Conservation (phyloP, 2,329 filamentous ascomycete genomes). For the Penicillium aurantiogriseum region DNA sequence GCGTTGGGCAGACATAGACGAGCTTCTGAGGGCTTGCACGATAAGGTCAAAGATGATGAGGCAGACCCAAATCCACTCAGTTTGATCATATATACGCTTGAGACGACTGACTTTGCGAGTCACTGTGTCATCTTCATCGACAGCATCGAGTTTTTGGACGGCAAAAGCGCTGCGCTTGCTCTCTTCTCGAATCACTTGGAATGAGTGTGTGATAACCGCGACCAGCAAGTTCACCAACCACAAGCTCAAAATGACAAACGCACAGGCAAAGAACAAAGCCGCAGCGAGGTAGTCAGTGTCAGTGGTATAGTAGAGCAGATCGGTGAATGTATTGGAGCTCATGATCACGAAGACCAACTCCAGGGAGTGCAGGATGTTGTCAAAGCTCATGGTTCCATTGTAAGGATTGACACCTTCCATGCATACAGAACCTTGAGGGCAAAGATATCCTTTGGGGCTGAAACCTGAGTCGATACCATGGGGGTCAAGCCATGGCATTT, state of each 20-base stretch:
- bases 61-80: slow-evolving; percentile 72
- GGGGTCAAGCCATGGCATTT: slow-evolving; percentile 69
- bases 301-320: slow-evolving; percentile 90
- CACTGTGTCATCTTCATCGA: slow-evolving; percentile 40
- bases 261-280: slow-evolving; percentile 70
- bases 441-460: slow-evolving; percentile 77
- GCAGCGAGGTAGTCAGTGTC: slow-evolving; percentile 87
- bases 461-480: slow-evolving; percentile 49
- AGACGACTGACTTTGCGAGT: slow-evolving; percentile 47
- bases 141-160: slow-evolving; percentile 61
- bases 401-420: slow-evolving; percentile 76
- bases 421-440: slow-evolving; percentile 79
- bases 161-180: slow-evolving; percentile 93
- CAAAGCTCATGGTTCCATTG: slow-evolving; percentile 85
- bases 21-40: slow-evolving; percentile 72
- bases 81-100: slow-evolving; percentile 72
- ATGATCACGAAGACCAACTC: slow-evolving; percentile 97
- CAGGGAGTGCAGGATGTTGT: slow-evolving; percentile 87
- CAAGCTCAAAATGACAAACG: slow-evolving; percentile 86
- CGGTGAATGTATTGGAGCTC: slow-evolving; percentile 95
- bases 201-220: slow-evolving; percentile 96
- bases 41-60: slow-evolving; percentile 80
- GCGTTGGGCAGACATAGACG: slow-evolving; percentile 65
- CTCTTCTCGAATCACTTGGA: slow-evolving; percentile 96
- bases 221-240: slow-evolving; percentile 95